Evolutionary conservation across 2,329 filamentous ascomycete species (phyloP).

Genomic region (Nothopassalora personata): DNA sequence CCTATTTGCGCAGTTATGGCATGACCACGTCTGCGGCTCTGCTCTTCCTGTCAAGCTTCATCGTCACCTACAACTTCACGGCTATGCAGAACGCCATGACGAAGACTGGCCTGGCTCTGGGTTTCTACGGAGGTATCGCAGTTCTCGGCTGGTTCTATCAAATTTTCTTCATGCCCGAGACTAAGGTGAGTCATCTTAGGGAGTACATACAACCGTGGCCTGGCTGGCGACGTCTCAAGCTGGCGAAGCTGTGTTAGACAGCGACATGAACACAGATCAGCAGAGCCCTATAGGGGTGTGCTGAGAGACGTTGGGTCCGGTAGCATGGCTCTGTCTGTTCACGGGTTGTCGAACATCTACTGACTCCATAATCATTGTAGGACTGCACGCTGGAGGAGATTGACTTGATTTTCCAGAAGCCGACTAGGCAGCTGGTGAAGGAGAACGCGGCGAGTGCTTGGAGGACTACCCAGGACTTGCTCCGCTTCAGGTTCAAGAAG

Average conservation of each 20-base stretch:
- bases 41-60: conserved; percentile 65
- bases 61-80: conserved; percentile 71
- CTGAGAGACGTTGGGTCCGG: too few species aligned
- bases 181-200: conserved; percentile 44
- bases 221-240: too few species aligned
- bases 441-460: conserved; percentile 51
- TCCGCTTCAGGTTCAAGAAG: conserved; percentile 42
- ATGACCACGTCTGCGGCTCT: conserved; percentile 66
- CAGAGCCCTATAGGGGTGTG: too few species aligned
- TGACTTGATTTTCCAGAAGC: conserved; percentile 60
- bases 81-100: conserved; percentile 65
- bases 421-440: conserved; percentile 57
- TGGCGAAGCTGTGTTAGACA: too few species aligned
- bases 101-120: conserved; percentile 59
- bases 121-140: conserved; percentile 70
- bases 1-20: conserved; percentile 66
- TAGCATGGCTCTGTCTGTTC: too few species aligned
- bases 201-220: background rate
- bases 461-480: conserved; percentile 43
- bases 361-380: conserved; percentile 42
- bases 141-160: conserved; percentile 67
- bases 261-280: too few species aligned
- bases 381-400: conserved; percentile 65
- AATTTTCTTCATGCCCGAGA: conserved; percentile 70
- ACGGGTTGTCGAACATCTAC: conserved; percentile 32